Base-by-base conservation (phyloP, 2,329 filamentous ascomycete species). In the Penicillium capsulatum region DNA sequence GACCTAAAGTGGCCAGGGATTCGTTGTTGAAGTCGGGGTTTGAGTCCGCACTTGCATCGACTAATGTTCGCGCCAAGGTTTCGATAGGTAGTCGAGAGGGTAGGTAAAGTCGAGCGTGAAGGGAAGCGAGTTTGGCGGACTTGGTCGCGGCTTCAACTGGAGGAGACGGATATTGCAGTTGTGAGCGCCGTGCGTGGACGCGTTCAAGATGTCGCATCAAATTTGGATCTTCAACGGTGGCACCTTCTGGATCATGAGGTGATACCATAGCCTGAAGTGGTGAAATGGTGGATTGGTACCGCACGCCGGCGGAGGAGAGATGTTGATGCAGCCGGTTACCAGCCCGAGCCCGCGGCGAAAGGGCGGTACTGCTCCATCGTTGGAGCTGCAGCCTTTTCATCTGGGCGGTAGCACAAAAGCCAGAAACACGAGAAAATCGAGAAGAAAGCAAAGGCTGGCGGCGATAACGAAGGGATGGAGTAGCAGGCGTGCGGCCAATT, bases 41-140 rank as follows among this genome's bases (percentile, higher is more conserved):
- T 9, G 77, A 64, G 64, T 97, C 91, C 45, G 91, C 91, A 14
- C 90, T 90, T 20, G 82, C 72, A 64, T 95, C 86, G 57, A 97
- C 79, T 47, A 98, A 80, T 38, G 88, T 81, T 45, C 91, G 81
- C 45, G 87, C 90, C 51, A 98, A 79, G 4, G 86, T 91, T 70
- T 92, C 77, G 44, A 94, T 69, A 24, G 92, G 91, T 48, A 97
- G 77, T 67, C 84, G 86, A 47, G 79, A 76, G 16, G 90, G 83
- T 40, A 98, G 80, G 28, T 81, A 80, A 46, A 98, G 79, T 65
- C 92, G 86, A 55, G 90, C 87, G 66, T 96, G 90, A 31, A 98
- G 80, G 50, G 92, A 90, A 49, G 89, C 82, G 55, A 98, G 84
- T 72, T 96, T 97, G 47, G 89, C 83, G 32, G 91, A 97, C 51